Base-by-base conservation (phyloP, 306 rosid genomes). In the Cicer yamashitae region DNA sequence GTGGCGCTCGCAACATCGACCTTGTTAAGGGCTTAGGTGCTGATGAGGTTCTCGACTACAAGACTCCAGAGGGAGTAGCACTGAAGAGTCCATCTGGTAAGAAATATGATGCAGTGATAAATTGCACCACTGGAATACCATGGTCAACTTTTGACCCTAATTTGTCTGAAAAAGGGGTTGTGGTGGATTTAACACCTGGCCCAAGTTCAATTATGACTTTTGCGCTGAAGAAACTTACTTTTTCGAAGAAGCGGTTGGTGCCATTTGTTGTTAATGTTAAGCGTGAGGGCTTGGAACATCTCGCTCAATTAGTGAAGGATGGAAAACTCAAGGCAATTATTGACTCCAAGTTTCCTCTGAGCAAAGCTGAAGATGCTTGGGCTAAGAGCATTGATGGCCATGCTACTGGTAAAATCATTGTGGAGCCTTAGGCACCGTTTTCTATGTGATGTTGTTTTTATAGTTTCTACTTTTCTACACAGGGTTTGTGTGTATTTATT, bases 331-430 rank as follows among this genome's bases (percentile, higher is more conserved):
- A 86, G 81, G 67, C 86, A 6, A 81, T 80, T 15, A 80, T 88
- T 2, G 90, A 89, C 73, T 89, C 91, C 0, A 85, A 13, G 72
- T 62, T 79, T 83, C 86, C 92, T 71, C 56, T 91, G 57, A 86
- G 87, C 81, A 91, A 83, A 77, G 92, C 87, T 65, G 92, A 87
- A 75, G 91, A 86, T 84, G 94, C 92, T 52, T 91, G 97, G 97
- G 89, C 91, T 41, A 87, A 85, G 86, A 86, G 89, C 76, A 82
- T 85, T 41, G 89, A 87, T 44, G 88, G 90, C 52, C 85, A 83
- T 72, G 88, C 88, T 70, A 84, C 90, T 30, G 94, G 94, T 14
- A 91, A 89, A 83, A 85, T 91, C 85, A 73, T 91, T 44, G 82
- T 89, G 74, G 94, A 87, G 76, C 83, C 83, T 74, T 81, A 84